These are phyloP conservation scores for Pseudozyma sp. DNA, from an alignment of 1,284 basidiomycete genomes.

Conservation along the genomic window DNA sequence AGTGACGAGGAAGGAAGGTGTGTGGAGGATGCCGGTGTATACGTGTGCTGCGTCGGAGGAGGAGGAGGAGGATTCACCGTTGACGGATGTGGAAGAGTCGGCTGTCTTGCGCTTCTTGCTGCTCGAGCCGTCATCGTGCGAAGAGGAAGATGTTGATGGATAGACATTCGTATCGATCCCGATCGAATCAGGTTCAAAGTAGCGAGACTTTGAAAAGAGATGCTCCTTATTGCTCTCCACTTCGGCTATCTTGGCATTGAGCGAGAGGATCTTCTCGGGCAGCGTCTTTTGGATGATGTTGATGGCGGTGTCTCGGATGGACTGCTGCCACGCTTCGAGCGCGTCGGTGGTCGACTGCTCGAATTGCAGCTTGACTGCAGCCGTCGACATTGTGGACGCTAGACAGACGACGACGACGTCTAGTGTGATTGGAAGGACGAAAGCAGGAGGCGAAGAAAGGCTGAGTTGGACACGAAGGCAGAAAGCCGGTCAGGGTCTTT, in stretches of 20 bases:
- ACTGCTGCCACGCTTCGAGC: slow-evolving; percentile 46
- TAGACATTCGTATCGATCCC: slow-evolving; percentile 28
- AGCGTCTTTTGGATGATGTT: slow-evolving; percentile 46
- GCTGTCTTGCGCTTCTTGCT: slow-evolving; percentile 46
- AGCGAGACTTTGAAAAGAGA: slow-evolving; percentile 33
- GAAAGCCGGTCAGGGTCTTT: background rate
- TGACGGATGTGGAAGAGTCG: background rate
- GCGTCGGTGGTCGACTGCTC: slow-evolving; percentile 35
- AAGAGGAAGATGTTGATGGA: slow-evolving; percentile 5
- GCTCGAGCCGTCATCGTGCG: slow-evolving; percentile 3
- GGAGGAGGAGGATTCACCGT: slow-evolving; percentile 7
- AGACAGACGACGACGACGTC: background rate
- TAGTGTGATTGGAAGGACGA: background rate
- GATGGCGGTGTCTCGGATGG: slow-evolving; percentile 35
- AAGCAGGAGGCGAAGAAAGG: background rate
- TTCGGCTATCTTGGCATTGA: slow-evolving; percentile 37
- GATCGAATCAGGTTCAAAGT: slow-evolving; percentile 29
- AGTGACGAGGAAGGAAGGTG: slow-evolving; percentile 15
- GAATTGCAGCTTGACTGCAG: slow-evolving; percentile 37
- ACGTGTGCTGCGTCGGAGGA: slow-evolving; percentile 24
- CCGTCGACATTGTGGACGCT: slow-evolving; percentile 22
- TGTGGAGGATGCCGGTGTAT: slow-evolving; percentile 39
- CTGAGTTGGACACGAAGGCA: no score
- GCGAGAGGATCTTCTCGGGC: slow-evolving; percentile 43
- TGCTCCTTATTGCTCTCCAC: slow-evolving; percentile 26